Evolutionary conservation across 176 grass and related monocot species (phyloP).

Genomic region (Musa beccarii): DNA sequence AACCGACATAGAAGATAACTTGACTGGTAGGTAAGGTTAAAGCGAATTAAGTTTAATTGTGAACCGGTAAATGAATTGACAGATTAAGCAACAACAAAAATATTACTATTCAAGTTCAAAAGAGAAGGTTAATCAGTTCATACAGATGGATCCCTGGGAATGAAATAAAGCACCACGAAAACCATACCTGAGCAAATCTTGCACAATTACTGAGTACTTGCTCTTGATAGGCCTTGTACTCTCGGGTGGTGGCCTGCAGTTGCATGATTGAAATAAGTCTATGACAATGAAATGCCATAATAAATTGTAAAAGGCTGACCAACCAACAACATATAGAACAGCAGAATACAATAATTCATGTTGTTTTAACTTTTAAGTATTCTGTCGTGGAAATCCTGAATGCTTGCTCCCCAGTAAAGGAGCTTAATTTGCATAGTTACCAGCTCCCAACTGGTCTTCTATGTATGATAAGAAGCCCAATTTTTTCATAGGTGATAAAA

Average conservation of each 20-base stretch:
- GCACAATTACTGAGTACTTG: conserved; percentile 91
- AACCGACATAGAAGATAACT: neutral
- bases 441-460: neutral
- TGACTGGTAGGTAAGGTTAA: neutral
- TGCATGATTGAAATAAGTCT: conserved; percentile 17
- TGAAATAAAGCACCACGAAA: neutral
- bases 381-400: neutral
- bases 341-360: neutral
- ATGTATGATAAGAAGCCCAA: neutral
- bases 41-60: neutral
- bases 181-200: conserved; percentile 80
- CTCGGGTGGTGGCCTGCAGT: conserved; percentile 65
- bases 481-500: neutral
- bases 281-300: neutral
- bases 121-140: neutral
- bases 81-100: neutral
- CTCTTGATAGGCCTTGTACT: conserved; percentile 92
- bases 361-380: neutral
- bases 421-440: neutral
- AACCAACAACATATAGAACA: neutral
- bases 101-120: neutral
- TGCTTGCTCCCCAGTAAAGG: neutral
- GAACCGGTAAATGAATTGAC: neutral
- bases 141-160: too few relatives aligned
- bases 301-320: neutral